Base-by-base conservation (phyloP, 106 monocot genomes). In the Agapanthus africanus region DNA sequence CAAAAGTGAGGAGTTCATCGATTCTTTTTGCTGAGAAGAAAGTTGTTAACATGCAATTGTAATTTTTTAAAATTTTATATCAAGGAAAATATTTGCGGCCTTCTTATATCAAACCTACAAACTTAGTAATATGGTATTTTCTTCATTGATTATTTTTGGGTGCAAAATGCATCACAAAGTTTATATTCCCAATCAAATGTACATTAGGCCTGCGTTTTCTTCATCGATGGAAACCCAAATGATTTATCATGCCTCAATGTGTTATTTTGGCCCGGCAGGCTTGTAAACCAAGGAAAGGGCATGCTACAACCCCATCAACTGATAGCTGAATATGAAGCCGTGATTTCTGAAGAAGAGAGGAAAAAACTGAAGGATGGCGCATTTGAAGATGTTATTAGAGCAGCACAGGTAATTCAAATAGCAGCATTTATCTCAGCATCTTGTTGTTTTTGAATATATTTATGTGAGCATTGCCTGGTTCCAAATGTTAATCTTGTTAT, bases 341-440 rank as follows among this genome's bases (percentile, higher is more conserved):
- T 50, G 46, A 68, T 68, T 41, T 68, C 68, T 21, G 68, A 44
- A 68, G 68, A 50, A 32, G 68, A 68, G 44, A 60, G 78, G 62
- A 72, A 74, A 31, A 68, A 68, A 28, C 78, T 76, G 49, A 73
- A 73, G 63, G 68, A 79, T 69, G 71, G 75, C 3, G 51, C 54
- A 25, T 76, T 85, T 27, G 85, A 81, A 49, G 81, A 77, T 67
- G 72, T 85, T 28, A 46, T 85, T 21, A 78, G 72, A 63, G 78
- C 81, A 42, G 75, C 85, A 0, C 85, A 85, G 85, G 85, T 85
- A n/a, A 60, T 16, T 23, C 33, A 32, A 60, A 28, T 31, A 60
- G 10, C 30, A 60, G 15, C 46, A 13, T 47, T 44, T 47, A 19
- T 47, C n/a, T n/a, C n/a, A n/a, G n/a, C n/a, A n/a, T n/a, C n/a